Evolutionary conservation across 768 basidiomycete genomes (phyloP), one percentile per base, ranked within the genome.

Genomic region (Tricholoma hemisulphureum): DNA sequence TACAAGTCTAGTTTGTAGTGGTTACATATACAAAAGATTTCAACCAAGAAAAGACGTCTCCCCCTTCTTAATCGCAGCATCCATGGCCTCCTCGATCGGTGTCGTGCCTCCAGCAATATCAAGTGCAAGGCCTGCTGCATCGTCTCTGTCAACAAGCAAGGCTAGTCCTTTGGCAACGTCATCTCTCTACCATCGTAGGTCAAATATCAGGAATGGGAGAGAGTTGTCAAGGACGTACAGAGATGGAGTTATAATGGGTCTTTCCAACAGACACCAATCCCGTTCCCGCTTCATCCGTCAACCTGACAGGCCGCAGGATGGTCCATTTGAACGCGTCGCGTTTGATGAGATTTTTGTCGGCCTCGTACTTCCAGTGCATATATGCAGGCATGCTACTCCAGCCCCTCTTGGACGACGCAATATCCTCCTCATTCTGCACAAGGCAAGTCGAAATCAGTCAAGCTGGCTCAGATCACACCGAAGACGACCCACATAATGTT

Each of bases 291-390:
- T 76, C 72, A 50, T 85, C 75, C 0, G 69, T 76, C n/a, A 89
- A 62, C 6, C 71, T 71, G 16, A 83, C 83, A n/a, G 88, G 87
- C 7, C 87, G 82, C 28, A 89, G 69, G 34, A 89, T 85, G 3
- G 83, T 83, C 83, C 82, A 89, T 53, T 83, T 78, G 73, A 89
- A 86, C 0, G 78, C 68, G n/a, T 77, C 78, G 21, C 87, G 81
- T 55, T 73, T 66, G 13, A 62, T 68, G 8, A 80, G 73, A 56
- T 79, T 75, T 66, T 79, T 81, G 65, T 80, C 80, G 13, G 78
- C 78, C 62, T 80, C 76, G 66, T 80, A 80, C 59, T 81, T 80
- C 74, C 75, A 80, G 24, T 78, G 71, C 71, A 80, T 74, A 58
- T 79, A 80, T 2, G 66, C 68, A 1, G 74, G 71, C 26, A 87